Evolutionary conservation across 352 stramenopile genomes (phyloP).

Genomic region (Phytophthora uliginosa): DNA sequence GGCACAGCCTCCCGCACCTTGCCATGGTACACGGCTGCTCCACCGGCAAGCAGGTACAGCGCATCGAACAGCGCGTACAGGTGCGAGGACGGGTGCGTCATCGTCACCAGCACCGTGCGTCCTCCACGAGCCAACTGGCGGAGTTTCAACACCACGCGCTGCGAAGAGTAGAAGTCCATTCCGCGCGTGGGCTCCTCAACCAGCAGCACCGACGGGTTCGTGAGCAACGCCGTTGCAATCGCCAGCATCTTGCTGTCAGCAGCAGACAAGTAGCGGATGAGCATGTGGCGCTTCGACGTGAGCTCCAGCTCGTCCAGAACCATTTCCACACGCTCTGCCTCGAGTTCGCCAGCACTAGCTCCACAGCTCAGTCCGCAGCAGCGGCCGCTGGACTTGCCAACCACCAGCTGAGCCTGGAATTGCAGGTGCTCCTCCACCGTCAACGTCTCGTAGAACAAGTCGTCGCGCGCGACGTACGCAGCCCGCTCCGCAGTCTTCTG

Average conservation of each 20-base stretch:
- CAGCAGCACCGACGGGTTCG: slow-evolving; percentile 83
- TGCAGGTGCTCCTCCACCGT: slow-evolving; percentile 47
- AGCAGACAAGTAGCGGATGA: slow-evolving; percentile 40
- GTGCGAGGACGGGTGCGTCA: slow-evolving; percentile 87
- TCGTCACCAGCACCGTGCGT: slow-evolving; percentile 91
- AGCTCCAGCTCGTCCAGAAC: slow-evolving; percentile 45
- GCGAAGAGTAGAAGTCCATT: slow-evolving; percentile 69
- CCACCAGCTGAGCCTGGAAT: slow-evolving; percentile 40
- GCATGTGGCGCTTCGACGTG: slow-evolving; percentile 28
- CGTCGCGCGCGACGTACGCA: slow-evolving; percentile 30
- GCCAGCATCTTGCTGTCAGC: slow-evolving; percentile 84
- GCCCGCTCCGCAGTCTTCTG: slow-evolving; percentile 17
- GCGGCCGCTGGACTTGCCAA: slow-evolving; percentile 9
- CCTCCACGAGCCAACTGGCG: slow-evolving; percentile 82
- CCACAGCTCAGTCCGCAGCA: slow-evolving; percentile 31
- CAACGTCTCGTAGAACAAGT: slow-evolving; percentile 48
- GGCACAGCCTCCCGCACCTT: slow-evolving; percentile 53
- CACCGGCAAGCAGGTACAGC: slow-evolving; percentile 65
- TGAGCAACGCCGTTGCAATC: slow-evolving; percentile 86
- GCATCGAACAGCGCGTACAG: slow-evolving; percentile 66
- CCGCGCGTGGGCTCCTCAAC: slow-evolving; percentile 87
- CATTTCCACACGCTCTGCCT: slow-evolving; percentile 32
- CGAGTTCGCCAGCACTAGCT: slow-evolving; percentile 8
- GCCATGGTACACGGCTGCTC: slow-evolving; percentile 67
- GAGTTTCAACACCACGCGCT: slow-evolving; percentile 60